Evolutionary conservation across 2,329 filamentous ascomycete genomes (phyloP).

Genomic region (Chaetomiaceae sp.): DNA sequence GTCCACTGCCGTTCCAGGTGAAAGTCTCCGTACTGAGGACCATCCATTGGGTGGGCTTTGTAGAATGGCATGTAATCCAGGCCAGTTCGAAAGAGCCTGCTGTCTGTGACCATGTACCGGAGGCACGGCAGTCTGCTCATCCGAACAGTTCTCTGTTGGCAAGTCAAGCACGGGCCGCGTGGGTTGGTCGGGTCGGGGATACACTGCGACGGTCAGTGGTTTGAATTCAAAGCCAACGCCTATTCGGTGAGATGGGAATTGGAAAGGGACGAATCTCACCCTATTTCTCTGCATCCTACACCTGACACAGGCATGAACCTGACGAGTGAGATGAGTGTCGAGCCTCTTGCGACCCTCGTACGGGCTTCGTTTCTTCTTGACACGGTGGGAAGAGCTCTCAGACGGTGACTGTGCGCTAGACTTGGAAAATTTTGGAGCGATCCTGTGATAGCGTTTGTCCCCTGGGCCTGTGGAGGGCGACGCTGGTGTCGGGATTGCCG

Average conservation of each 20-base stretch:
- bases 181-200: constrained; percentile 27
- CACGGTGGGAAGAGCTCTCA: constrained; percentile 12
- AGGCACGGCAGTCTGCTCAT: constrained; percentile 29
- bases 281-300: constrained; percentile 28
- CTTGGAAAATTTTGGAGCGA: constrained; percentile 20
- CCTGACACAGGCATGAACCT: constrained; percentile 26
- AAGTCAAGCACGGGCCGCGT: constrained; percentile 26
- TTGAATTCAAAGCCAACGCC: no score
- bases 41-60: constrained; percentile 26
- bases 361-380: constrained; percentile 25
- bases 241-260: background rate
- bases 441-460: constrained; percentile 20
- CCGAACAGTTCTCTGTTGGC: constrained; percentile 23
- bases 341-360: constrained; percentile 22
- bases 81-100: constrained; percentile 26
- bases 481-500: constrained; percentile 3
- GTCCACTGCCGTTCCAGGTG: constrained; percentile 26
- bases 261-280: constrained; percentile 9
- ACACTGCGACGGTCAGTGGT: constrained; percentile 27
- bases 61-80: constrained; percentile 28
- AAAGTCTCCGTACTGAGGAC: constrained; percentile 27
- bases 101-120: constrained; percentile 29
- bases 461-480: constrained; percentile 15
- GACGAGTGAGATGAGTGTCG: constrained; percentile 26
- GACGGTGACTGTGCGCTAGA: constrained; percentile 9